Evolutionary conservation across 805 yeast genomes (phyloP), one percentile per base, ranked within the genome.

Genomic region (Lipomyces mesembrius): DNA sequence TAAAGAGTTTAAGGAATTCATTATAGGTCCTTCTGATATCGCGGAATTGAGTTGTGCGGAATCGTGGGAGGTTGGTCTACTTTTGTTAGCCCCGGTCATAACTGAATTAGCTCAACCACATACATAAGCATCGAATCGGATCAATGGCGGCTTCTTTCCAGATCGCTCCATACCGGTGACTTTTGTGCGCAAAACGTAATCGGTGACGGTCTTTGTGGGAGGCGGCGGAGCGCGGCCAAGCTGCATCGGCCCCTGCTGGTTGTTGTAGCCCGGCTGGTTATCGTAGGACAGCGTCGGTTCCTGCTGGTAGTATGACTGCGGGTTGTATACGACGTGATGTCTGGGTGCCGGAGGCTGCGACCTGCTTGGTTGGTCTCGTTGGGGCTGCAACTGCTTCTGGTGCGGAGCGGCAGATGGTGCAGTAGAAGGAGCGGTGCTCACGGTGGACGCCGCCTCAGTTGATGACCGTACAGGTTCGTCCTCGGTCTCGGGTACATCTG

Each of bases 1-100:
- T 87, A 78, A 90, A 91, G 74, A 95, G 85, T 67, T 87, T 85
- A 39, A 84, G 85, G 71, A 92, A 82, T 77, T 95, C 99, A 66
- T 84, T 83, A 75, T 87, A 89, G 0, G 97, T 88, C 66, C 98
- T 85, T 71, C 97, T 86, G 17, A 94, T 80, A 64, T 88, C 93
- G 63, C 87, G 86, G 77, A 90, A 92, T 8, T 77, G 77, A 7
- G 84, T 79, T 70, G 90, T 91, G 66, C 97, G 82, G 76, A 86
- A 95, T 52, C 88, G 85, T 17, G 96, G 93, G 43, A 93, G 79
- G 55, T 90, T 91, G 11, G 89, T 85, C 32, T 76, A 62, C 54
- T 55, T 37, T 57, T 49, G n/a, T 37, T 37, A 25, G 29, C 8
- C 12, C 17, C 20, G 25, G 39, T 57, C 62, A 4, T 60, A 9